Percentiles rank a stretch among this genome's conserved stretches.
These are phyloP conservation scores for Candida sanyaensis DNA, from an alignment of 1,139 yeast species.

Conservation along the genomic window DNA sequence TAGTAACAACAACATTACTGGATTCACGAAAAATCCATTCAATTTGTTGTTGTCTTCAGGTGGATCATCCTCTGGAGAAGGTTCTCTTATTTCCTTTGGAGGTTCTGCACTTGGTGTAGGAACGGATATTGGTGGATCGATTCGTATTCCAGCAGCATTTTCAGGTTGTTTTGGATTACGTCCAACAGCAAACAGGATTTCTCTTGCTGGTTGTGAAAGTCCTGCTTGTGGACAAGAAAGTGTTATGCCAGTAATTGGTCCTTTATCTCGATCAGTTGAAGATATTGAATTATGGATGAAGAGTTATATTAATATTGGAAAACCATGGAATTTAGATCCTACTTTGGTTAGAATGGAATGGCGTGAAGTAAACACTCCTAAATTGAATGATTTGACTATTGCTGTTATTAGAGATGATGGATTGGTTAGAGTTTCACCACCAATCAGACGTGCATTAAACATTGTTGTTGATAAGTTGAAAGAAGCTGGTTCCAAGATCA, in stretches of 20 bases:
- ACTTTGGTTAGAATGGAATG: slow-evolving; percentile 60
- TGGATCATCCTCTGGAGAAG: slow-evolving; percentile 82
- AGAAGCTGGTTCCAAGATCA: slow-evolving; percentile 32
- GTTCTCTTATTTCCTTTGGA: slow-evolving; percentile 64
- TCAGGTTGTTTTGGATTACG: slow-evolving; percentile 68
- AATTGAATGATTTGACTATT: slow-evolving; percentile 37
- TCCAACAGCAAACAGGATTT: slow-evolving; percentile 65
- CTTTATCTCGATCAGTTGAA: slow-evolving; percentile 58
- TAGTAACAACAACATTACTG: slow-evolving; percentile 42
- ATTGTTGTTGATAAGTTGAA: slow-evolving; percentile 28
- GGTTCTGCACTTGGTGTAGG: slow-evolving; percentile 72
- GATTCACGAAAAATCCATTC: slow-evolving; percentile 41
- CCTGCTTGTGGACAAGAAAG: slow-evolving; percentile 60
- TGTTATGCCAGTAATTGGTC: slow-evolving; percentile 63
- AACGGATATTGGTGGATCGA: slow-evolving; percentile 79
- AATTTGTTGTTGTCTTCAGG: slow-evolving; percentile 45
- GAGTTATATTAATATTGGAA: slow-evolving; percentile 56
- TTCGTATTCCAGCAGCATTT: slow-evolving; percentile 75
- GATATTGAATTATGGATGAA: slow-evolving; percentile 68
- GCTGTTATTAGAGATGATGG: slow-evolving; percentile 45
- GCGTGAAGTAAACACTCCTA: slow-evolving; percentile 52
- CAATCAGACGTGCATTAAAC: slow-evolving; percentile 45
- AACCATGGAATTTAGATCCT: slow-evolving; percentile 71
- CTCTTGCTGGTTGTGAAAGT: slow-evolving; percentile 45
- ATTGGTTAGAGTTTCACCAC: slow-evolving; percentile 51